phyloP scores from a whole-genome alignment of 2,329 filamentous ascomycete species.

The Mycosphaerella arachidis region DNA sequence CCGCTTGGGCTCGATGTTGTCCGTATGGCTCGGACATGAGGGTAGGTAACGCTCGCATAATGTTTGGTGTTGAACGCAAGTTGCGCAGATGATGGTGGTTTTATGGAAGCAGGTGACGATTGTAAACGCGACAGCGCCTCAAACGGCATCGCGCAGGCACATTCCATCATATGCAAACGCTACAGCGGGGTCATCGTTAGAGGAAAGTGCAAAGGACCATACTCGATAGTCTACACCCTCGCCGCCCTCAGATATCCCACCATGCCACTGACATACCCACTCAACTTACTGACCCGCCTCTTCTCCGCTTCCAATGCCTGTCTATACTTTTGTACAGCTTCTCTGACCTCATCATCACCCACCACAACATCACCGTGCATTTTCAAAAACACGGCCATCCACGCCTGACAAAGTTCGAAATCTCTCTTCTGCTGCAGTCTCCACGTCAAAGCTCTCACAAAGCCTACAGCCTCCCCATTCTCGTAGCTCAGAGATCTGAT shows the following conservation, averaged over 20 bases:
- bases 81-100: too few relatives aligned
- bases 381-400: conserved; percentile 91
- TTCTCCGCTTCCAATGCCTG: conserved; percentile 50
- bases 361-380: conserved; percentile 64
- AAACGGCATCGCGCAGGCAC: too few relatives aligned
- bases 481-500: conserved; percentile 67
- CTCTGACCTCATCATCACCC: conserved; percentile 50
- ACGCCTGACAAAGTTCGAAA: conserved; percentile 91
- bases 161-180: too few relatives aligned
- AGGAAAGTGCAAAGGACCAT: too few relatives aligned
- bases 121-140: too few relatives aligned
- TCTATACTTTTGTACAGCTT: conserved; percentile 65
- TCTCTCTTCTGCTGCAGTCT: conserved; percentile 67
- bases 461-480: conserved; percentile 65
- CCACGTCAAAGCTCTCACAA: conserved; percentile 73
- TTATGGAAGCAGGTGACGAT: too few relatives aligned
- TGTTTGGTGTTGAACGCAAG: too few relatives aligned
- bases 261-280: conserved; percentile 84
- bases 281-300: conserved; percentile 68
- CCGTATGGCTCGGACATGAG: too few relatives aligned
- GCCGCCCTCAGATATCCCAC: conserved; percentile 46
- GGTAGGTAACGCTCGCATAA: too few relatives aligned
- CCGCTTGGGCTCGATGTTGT: too few relatives aligned
- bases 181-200: too few relatives aligned
- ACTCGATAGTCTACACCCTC: conserved; percentile 17